Conservation (phyloP, 176 grass and related monocot genomes). For the Musa itinerans region DNA sequence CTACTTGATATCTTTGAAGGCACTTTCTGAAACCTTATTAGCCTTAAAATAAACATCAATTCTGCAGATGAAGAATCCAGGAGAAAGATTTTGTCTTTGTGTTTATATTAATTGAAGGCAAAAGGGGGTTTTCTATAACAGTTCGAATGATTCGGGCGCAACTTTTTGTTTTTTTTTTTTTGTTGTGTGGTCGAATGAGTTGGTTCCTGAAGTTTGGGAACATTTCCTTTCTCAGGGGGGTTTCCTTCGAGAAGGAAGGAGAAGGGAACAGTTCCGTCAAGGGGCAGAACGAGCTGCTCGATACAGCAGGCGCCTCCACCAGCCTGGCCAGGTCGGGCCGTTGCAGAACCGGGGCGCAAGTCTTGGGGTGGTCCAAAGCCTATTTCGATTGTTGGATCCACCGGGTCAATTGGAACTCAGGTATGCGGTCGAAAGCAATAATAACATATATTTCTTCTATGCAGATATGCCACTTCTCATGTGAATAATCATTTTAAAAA, state of each 20-base stretch:
- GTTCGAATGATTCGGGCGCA: neutral
- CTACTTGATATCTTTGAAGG: neutral
- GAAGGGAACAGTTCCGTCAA: slow-evolving; percentile 26
- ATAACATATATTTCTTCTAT: neutral
- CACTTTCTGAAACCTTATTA: neutral
- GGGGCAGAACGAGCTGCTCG: slow-evolving; percentile 45
- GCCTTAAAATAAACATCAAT: neutral
- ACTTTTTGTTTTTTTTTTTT: neutral
- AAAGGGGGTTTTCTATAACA: neutral
- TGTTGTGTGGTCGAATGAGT: neutral
- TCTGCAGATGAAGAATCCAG: neutral
- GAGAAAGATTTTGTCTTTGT: neutral
- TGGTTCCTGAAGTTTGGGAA: neutral
- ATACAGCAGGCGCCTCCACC: slow-evolving; percentile 56
- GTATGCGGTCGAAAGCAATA: slow-evolving; percentile 18
- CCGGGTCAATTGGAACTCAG: slow-evolving; percentile 97
- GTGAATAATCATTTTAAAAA: neutral
- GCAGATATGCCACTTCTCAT: neutral
- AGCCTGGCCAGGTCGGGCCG: slow-evolving; percentile 86
- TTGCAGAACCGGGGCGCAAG: slow-evolving; percentile 37
- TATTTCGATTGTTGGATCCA: slow-evolving; percentile 88
- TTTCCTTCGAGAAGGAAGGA: slow-evolving; percentile 56
- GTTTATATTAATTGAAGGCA: neutral
- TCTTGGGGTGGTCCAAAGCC: slow-evolving; percentile 85
- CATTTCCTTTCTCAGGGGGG: slow-evolving; percentile 37